Conservation (phyloP, 805 yeast species). For the Candida glaebosa region DNA sequence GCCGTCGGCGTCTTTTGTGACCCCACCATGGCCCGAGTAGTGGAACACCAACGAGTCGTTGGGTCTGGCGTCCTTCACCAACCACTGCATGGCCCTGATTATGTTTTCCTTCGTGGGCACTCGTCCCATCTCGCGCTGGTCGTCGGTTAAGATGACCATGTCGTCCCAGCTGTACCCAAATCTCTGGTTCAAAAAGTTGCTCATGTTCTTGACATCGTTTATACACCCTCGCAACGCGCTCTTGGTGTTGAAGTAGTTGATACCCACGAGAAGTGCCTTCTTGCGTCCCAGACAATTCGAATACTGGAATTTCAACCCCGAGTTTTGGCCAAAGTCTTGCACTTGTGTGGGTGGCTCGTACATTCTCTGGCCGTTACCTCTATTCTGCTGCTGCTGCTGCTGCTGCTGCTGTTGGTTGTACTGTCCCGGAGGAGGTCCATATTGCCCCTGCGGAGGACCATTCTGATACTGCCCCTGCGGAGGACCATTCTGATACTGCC, state of each 20-base stretch:
- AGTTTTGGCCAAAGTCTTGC: constrained; percentile 34
- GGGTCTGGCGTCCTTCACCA: constrained; percentile 34
- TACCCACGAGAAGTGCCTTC: constrained; percentile 35
- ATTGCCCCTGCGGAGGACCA: constrained; percentile 6
- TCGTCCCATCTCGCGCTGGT: constrained; percentile 27
- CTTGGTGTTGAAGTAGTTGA: constrained; percentile 29
- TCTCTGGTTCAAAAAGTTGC: constrained; percentile 23
- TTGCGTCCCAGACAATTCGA: constrained; percentile 35
- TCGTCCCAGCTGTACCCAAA: constrained; percentile 35
- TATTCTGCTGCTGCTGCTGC: constrained; percentile 2
- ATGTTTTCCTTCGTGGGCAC: constrained; percentile 33
- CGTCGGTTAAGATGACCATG: constrained; percentile 38
- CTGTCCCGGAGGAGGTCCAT: constrained; percentile 2
- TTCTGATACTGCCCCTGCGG: constrained; percentile 6
- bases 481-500: constrained; percentile 7
- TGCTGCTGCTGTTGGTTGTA: constrained; percentile 4
- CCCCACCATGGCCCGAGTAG: constrained; percentile 40
- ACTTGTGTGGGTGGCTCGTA: constrained; percentile 27
- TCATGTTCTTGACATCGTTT: constrained; percentile 38
- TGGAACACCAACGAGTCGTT: constrained; percentile 39
- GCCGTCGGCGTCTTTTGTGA: constrained; percentile 32
- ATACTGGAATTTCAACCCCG: constrained; percentile 34
- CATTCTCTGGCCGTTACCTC: constrained; percentile 9
- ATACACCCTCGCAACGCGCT: constrained; percentile 35
- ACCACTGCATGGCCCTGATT: constrained; percentile 38